Base-by-base conservation (phyloP, 2,329 filamentous ascomycete genomes). In the Ophiostoma tasmaniense region DNA sequence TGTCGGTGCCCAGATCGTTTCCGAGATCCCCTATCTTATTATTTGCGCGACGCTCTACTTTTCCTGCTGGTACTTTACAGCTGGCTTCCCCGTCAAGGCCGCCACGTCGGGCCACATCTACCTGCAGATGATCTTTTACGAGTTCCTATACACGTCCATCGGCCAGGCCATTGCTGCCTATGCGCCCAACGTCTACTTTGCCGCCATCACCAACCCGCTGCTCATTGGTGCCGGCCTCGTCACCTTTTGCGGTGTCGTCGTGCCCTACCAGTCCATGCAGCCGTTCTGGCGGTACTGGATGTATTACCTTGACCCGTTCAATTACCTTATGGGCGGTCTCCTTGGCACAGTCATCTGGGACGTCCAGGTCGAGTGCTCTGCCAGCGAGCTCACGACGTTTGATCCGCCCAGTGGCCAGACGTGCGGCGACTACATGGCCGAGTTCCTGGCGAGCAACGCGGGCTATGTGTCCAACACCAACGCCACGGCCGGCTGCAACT, bases 21-120 rank as follows among this genome's bases (percentile, higher is more conserved):
- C 93, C 70, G 93, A 97, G 77, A 80, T 97, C 1, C 91, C 92
- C 0, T 97, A 91, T 88, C 92, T 95, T 76, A 96, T 72, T 89
- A 81, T 0, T 78, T 92, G 1, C 86, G 91, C 72, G 84, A 82
- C 91, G 55, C 79, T 92, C 4, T 85, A 89, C 73, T 82, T 84
- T 73, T 81, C 89, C 69, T 81, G 87, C 77, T 94, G 90, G 86
- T 97, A 96, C 81, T 97, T 93, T 76, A 91, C 92, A 0, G 86
- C 96, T 68, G 91, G 91, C 1, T 84, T 95, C 11, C 87, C 91
- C 77, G 79, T 80, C 71, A 93, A 94, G 75, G 90, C 90, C 1
- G 79, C 82, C n/a, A 81, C 81, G 0, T 86, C 87, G 2, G 84
- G 84, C 70, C 81, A 87, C 71, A 84, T 89, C 0, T 76, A 84